Evolutionary conservation across 257 asterid species (phyloP), one percentile per base, ranked within the genome.

Genomic region (Ballota nigra): DNA sequence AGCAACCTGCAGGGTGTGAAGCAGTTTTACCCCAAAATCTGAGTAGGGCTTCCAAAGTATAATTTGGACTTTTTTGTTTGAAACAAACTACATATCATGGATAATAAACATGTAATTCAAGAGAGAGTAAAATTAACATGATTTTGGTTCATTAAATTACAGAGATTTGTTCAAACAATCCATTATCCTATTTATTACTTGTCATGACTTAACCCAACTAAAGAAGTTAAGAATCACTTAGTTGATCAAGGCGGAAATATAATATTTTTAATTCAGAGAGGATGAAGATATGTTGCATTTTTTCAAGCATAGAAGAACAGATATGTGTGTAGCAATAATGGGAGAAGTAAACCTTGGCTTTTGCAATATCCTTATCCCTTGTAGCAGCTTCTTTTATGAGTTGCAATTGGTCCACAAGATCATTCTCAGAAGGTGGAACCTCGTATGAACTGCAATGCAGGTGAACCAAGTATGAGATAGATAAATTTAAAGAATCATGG

Each of bases 391-490:
- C 87, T 41, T 34, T 69, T 51, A 90, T 76, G 75, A 82, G 72
- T 66, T 76, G 71, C 64, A 90, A 71, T 78, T 90, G 92, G 71
- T 81, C 78, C 59, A 74, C 57, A 4, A 90, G 89, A 79, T 88
- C 92, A 65, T 63, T 82, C 78, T 82, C 85, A 43, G 79, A 83
- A 66, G 92, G 92, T n/a, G 79, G 80, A 69, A 82, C 82, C 74
- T 85, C 89, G 33, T 68, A 83, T n/a, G 83, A 51, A 76, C 97
- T 88, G 66, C 69, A 71, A 75, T 45, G 64, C 56, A 74, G 63
- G 74, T 47, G 71, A 78, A 67, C 40, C 31, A 45, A 72, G 65
- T 73, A 33, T 56, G 49, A 34, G 23, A 68, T 29, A 52, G 1
- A 23, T 47, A 60, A 20, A 29, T 11, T 10, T 45, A 19, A 45